Base-by-base conservation (phyloP, 441 rosid species). In the Pelargonium fulgidum region DNA sequence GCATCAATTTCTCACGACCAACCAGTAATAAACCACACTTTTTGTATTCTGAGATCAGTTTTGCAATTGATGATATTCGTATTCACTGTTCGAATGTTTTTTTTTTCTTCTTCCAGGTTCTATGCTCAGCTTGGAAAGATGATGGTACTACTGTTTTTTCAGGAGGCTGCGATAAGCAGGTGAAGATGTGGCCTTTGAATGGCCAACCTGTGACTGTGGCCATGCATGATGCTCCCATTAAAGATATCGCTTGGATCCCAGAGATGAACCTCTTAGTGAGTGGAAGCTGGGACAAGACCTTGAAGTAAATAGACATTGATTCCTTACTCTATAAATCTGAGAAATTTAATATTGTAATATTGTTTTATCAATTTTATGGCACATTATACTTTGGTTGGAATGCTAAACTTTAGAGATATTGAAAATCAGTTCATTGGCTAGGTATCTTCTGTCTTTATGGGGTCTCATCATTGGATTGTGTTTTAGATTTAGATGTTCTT, bases 151-250 rank as follows among this genome's bases (percentile, higher is more conserved):
- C 99, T 11, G 97, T 91, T 44, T 94, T 94, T 74, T 85, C 89
- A 59, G 99, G 94, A 44, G 99, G 99, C 45, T 94, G 99, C 70
- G 97, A 94, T 79, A 94, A 94, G 81, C 99, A 91, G 80, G 99
- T 85, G 9, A 94, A 94, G 81, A 91, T 91, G 97, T 94, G 99
- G 99, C 88, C 96, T 64, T 73, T 93, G 67, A 73, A 96, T 65
- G 96, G 90, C 76, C 99, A 90, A 76, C 83, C 97, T 29, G 79
- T 79, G 64, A 92, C 97, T 71, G 88, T 94, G 47, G 98, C 97
- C n/a, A 86, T 87, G 92, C 99, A 94, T 70, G 98, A 94, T 69
- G 94, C 87, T 12, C 94, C 99, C 24, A 76, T 95, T 70, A 81
- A 74, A 72, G 93, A 86, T 71, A 69, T 95, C 72, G 92, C 97